Conservation (phyloP, 495 filamentous ascomycete genomes). For the Eremomyces bilateralis region DNA sequence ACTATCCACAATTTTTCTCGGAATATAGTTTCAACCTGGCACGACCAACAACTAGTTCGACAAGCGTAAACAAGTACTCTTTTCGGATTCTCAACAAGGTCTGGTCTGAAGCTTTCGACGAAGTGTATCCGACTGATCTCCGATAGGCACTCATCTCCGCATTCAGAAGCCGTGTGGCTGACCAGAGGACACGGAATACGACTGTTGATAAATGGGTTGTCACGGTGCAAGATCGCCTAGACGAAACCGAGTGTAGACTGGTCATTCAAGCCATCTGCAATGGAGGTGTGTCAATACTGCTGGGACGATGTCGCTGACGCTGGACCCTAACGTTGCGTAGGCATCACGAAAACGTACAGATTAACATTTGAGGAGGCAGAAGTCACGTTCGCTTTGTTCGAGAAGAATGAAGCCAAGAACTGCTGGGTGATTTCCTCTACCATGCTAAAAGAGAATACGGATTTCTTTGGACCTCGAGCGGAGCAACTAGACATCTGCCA, state of each 20-base stretch:
- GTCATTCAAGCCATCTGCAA: slow-evolving; percentile 65
- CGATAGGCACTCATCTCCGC: slow-evolving; percentile 47
- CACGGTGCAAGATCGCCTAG: slow-evolving; percentile 47
- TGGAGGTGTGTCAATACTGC: slow-evolving; percentile 34
- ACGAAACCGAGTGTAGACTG: slow-evolving; percentile 55
- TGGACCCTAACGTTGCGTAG: slow-evolving; percentile 20
- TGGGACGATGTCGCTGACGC: background rate
- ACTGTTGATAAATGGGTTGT: slow-evolving; percentile 77
- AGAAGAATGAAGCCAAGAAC: slow-evolving; percentile 44
- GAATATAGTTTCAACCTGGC: slow-evolving; percentile 40
- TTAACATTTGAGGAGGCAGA: slow-evolving; percentile 71
- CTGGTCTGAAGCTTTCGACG: no score
- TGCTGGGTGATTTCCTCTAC: slow-evolving; percentile 58
- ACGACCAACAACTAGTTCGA: no score
- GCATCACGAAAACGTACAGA: slow-evolving; percentile 78
- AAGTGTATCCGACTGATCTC: slow-evolving; percentile 2
- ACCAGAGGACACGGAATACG: slow-evolving; percentile 46
- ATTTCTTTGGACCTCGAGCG: slow-evolving; percentile 76
- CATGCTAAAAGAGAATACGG: slow-evolving; percentile 61
- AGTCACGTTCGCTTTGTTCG: slow-evolving; percentile 74
- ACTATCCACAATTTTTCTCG: slow-evolving; percentile 57
- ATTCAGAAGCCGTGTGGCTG: slow-evolving; percentile 41
- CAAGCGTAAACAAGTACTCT: no score
- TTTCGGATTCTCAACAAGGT: no score
- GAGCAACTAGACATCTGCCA: slow-evolving; percentile 80